Evolutionary conservation across 352 stramenopile species (phyloP), one percentile per base, ranked within the genome.

Genomic region (Phytopythium litorale): DNA sequence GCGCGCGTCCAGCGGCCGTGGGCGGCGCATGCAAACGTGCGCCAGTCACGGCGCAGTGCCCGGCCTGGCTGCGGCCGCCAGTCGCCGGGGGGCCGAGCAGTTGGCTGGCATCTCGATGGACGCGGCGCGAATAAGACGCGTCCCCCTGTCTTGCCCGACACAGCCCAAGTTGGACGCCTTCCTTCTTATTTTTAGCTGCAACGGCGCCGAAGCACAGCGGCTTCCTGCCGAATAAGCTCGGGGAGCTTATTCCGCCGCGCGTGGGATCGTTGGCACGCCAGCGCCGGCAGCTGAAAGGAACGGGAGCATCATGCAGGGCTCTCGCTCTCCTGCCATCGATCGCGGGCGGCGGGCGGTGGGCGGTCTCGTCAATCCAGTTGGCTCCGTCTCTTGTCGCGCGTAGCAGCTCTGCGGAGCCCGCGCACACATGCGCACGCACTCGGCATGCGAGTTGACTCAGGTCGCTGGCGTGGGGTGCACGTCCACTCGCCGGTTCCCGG

Each of bases 71-170:
- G 38, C 16, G 38, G 35, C 35, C 28, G 28, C 28, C 28, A 32
- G 28, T 5, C 28, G 28, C 28, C 28, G 7, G 35, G 1, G 8
- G 35, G 33, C n/a, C 8, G 8, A 11, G 35, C 35, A 3, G 35
- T 40, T 40, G 35, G 16, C 35, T 40, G 35, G 35, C 35, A 15
- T 40, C 35, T 32, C 21, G 19, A 51, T 51, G 25, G 45, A 51
- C 21, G 45, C 8, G 45, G 30, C 45, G 21, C 45, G 21, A 52
- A 52, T 32, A 54, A 54, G 48, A 54, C 48, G 48, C 25, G 48
- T 54, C 25, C 48, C 25, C 28, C 48, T 54, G 13, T 54, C 48
- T 35, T 13, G 46, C 46, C 46, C 13, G 12, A 52, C 28, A 5
- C 28, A 5, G 28, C 7, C 28, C 28, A 4, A 32, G 28, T 32